Conservation (phyloP, 169 alveolate genomes). For the Pseudocohnilembus persalinus region DNA sequence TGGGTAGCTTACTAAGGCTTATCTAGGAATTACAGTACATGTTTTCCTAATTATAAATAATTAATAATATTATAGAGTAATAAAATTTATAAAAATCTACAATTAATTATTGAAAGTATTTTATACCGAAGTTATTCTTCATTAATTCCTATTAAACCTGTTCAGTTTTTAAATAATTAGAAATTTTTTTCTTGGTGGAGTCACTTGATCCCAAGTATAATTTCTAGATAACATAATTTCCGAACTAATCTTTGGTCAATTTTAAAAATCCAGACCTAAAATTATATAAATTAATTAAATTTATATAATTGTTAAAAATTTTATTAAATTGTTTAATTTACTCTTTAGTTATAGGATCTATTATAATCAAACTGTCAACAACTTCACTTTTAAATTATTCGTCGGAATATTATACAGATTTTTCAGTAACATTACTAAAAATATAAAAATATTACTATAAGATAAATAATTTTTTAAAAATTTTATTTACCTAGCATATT, state of each 20-base stretch:
- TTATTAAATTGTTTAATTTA: not conserved
- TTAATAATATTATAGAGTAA: no score
- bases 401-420: conserved; percentile 14
- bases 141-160: not conserved
- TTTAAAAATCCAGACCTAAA: conserved; percentile 13
- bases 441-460: not conserved
- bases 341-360: conserved; percentile 6
- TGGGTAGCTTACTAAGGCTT: not conserved
- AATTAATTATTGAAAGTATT: not conserved
- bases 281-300: not conserved
- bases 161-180: not conserved
- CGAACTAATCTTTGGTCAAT: conserved; percentile 35
- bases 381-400: conserved; percentile 11
- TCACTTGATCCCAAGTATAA: conserved; percentile 9
- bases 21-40: not conserved
- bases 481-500: conserved; percentile 30
- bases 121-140: not conserved
- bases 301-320: conserved; percentile 2
- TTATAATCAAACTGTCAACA: conserved; percentile 2
- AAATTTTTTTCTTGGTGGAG: conserved; percentile 6
- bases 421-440: conserved; percentile 18
- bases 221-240: conserved; percentile 35
- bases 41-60: not conserved
- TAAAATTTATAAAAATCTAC: no score
- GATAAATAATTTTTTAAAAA: not conserved